These are phyloP conservation scores for Starmerella potacharoeniae DNA, from an alignment of 805 yeast species.

Conservation along the genomic window DNA sequence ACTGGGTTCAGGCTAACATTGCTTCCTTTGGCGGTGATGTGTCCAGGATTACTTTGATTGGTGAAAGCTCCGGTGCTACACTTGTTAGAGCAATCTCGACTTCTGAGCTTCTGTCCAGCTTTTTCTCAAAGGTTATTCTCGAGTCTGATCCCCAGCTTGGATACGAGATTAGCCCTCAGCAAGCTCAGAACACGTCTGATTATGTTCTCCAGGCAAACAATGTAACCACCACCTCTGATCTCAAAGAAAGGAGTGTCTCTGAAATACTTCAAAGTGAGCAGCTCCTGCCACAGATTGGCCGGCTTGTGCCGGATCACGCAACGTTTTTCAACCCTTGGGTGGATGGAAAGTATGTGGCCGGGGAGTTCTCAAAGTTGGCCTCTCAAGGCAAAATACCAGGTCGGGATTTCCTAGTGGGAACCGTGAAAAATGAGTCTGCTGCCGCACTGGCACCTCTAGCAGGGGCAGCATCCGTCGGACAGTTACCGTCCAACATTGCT, in stretches of 20 bases:
- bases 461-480: not conserved
- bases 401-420: not conserved
- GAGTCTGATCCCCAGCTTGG: not conserved
- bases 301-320: not conserved
- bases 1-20: not conserved
- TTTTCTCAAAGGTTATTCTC: not conserved
- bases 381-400: not conserved
- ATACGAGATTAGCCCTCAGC: not conserved
- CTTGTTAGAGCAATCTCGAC: not conserved
- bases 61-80: conserved; percentile 2
- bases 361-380: not conserved
- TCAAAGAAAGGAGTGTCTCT: not conserved
- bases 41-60: not conserved
- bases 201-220: not conserved
- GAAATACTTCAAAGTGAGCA: not conserved
- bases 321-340: conserved; percentile 2
- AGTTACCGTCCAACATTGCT: not conserved
- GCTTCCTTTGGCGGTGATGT: not conserved
- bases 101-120: not conserved
- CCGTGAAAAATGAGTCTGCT: not conserved
- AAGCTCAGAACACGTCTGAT: not conserved
- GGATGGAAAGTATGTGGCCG: not conserved
- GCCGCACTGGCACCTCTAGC: not conserved
- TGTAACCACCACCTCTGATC: not conserved
- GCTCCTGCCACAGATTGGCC: not conserved